Percentiles rank a stretch among this genome's conserved stretches.
These are phyloP conservation scores for Arachnomyces sp. DNA, from an alignment of 2,329 filamentous ascomycete genomes.

Conservation along the genomic window DNA sequence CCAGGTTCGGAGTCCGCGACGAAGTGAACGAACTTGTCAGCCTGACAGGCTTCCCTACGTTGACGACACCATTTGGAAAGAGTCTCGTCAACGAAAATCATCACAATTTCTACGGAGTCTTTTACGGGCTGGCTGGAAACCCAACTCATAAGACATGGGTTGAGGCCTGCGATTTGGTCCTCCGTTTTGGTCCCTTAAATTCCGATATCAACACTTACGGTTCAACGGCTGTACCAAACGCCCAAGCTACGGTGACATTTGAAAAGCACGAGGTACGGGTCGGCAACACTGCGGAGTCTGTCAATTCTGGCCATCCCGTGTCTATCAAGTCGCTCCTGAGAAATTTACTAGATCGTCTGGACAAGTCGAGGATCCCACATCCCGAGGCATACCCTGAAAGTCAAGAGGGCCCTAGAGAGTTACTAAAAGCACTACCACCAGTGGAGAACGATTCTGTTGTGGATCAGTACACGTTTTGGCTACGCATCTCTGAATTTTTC, in stretches of 20 bases:
- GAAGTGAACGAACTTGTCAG: slow-evolving; percentile 67
- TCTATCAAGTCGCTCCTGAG: too few relatives aligned
- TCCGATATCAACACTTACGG: slow-evolving; percentile 52
- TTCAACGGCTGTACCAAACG: slow-evolving; percentile 74
- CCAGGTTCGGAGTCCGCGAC: slow-evolving; percentile 64
- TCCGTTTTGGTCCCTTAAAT: slow-evolving; percentile 38
- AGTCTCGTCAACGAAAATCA: slow-evolving; percentile 70
- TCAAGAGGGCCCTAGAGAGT: too few relatives aligned
- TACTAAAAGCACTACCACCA: too few relatives aligned
- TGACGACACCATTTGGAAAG: slow-evolving; percentile 89
- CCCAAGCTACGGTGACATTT: slow-evolving; percentile 74
- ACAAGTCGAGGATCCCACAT: too few relatives aligned
- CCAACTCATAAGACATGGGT: slow-evolving; percentile 38
- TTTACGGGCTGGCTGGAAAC: slow-evolving; percentile 69
- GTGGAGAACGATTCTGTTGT: too few relatives aligned
- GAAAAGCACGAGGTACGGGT: too few relatives aligned
- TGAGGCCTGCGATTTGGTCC: slow-evolving; percentile 34
- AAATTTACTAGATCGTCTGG: too few relatives aligned
- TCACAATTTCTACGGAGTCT: slow-evolving; percentile 73
- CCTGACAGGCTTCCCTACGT: slow-evolving; percentile 68
- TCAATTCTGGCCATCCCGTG: too few relatives aligned
- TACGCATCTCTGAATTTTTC: slow-evolving; percentile 64
- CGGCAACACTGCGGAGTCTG: too few relatives aligned
- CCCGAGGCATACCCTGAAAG: too few relatives aligned
- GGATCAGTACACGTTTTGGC: slow-evolving; percentile 63